phyloP scores from a whole-genome alignment of 371 early-diverging fungal genomes.

The Funneliformis caledonium region DNA sequence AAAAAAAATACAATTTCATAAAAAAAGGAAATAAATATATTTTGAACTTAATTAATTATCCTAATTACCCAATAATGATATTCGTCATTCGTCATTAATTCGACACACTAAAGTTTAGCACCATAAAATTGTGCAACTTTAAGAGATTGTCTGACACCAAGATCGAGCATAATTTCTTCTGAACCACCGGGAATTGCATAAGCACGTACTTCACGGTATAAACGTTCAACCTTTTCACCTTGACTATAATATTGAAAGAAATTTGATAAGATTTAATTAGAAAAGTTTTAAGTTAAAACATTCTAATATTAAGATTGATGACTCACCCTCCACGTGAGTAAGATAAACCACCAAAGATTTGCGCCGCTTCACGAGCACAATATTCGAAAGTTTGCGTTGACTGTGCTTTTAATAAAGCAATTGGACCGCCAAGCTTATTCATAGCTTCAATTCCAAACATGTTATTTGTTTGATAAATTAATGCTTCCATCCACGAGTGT shows the following conservation, averaged over 20 bases:
- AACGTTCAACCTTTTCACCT: constrained; percentile 86
- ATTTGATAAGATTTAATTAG: neutral
- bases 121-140: constrained; percentile 67
- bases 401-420: constrained; percentile 88
- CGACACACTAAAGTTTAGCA: constrained; percentile 46
- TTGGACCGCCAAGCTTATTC: constrained; percentile 82
- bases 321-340: constrained; percentile 73
- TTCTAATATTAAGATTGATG: neutral
- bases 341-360: constrained; percentile 90
- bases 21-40: no score
- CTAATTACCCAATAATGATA: no score
- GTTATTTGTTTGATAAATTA: constrained; percentile 67
- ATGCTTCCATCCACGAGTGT: constrained; percentile 82
- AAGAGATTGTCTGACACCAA: constrained; percentile 79
- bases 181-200: constrained; percentile 92
- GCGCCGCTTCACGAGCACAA: constrained; percentile 89
- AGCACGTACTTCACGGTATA: constrained; percentile 87
- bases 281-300: neutral
- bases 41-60: no score
- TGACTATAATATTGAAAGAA: constrained; percentile 56
- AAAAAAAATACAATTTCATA: no score
- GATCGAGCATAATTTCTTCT: constrained; percentile 82
- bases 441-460: constrained; percentile 73
- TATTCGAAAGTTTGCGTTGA: constrained; percentile 85
- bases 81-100: no score